phyloP scores from a whole-genome alignment of 495 filamentous ascomycete genomes.

The Letharia columbiana region DNA sequence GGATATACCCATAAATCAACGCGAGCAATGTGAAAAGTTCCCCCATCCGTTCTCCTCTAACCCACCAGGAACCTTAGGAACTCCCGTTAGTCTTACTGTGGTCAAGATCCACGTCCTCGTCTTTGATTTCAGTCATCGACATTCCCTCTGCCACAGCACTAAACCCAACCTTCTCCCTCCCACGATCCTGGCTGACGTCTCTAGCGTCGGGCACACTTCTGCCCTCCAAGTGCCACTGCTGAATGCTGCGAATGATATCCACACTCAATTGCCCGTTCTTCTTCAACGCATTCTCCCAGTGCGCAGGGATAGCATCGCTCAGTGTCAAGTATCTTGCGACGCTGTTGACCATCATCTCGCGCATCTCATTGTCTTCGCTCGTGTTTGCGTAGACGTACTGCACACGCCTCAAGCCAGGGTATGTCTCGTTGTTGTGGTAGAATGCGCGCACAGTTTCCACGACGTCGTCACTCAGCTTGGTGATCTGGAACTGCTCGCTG shows the following conservation, averaged over 20 bases:
- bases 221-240: slow-evolving; percentile 39
- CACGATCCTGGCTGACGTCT: slow-evolving; percentile 31
- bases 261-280: slow-evolving; percentile 43
- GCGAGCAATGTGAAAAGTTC: not conserved
- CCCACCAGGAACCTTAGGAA: slow-evolving; percentile 6
- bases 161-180: slow-evolving; percentile 29
- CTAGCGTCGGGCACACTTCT: slow-evolving; percentile 37
- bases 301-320: slow-evolving; percentile 34
- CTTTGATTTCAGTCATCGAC: slow-evolving; percentile 24
- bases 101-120: slow-evolving; percentile 19
- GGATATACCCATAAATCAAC: not conserved
- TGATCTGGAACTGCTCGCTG: slow-evolving; percentile 35
- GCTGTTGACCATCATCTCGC: slow-evolving; percentile 38
- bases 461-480: slow-evolving; percentile 31
- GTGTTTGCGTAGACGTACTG: slow-evolving; percentile 45
- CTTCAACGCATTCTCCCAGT: slow-evolving; percentile 42
- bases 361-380: slow-evolving; percentile 36
- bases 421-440: slow-evolving; percentile 38
- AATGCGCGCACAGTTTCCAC: slow-evolving; percentile 35
- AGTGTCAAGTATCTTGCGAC: slow-evolving; percentile 37
- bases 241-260: slow-evolving; percentile 40
- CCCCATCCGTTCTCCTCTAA: not conserved
- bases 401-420: slow-evolving; percentile 40
- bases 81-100: slow-evolving; percentile 17
- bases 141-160: slow-evolving; percentile 26